phyloP scores from a whole-genome alignment of 2,329 filamentous ascomycete genomes.

The Colletotrichum tamarilloi region DNA sequence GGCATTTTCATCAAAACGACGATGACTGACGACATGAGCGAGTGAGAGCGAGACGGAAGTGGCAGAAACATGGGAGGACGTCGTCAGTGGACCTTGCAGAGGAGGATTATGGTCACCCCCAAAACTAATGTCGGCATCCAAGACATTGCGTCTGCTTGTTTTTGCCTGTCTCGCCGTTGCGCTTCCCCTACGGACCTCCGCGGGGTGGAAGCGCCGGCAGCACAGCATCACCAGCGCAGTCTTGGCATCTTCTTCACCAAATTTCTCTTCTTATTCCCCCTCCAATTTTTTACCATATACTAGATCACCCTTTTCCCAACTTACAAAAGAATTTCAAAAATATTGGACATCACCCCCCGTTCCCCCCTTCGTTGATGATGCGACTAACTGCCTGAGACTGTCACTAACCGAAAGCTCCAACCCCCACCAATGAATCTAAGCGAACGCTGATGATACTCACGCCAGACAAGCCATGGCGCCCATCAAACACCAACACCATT shows the following conservation, averaged over 20 bases:
- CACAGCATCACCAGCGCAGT: neutral
- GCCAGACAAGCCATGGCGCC: constrained; percentile 3
- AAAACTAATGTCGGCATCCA: constrained; percentile 17
- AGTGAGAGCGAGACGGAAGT: neutral
- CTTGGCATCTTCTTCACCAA: constrained; percentile 14
- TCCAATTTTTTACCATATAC: constrained; percentile 22
- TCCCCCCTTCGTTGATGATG: neutral
- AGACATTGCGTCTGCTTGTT: neutral
- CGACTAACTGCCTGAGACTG: neutral
- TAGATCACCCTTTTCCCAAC: constrained; percentile 7
- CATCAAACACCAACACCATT: neutral
- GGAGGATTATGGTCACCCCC: neutral
- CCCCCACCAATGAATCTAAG: neutral
- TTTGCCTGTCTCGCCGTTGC: neutral
- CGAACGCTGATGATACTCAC: neutral
- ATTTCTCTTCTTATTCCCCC: constrained; percentile 11
- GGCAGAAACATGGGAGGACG: neutral
- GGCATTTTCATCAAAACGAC: constrained; percentile 21
- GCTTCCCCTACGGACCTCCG: neutral
- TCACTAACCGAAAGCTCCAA: neutral
- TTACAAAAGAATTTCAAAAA: constrained; percentile 5
- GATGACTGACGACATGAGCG: neutral
- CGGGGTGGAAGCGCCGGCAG: neutral
- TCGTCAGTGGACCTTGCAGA: neutral
- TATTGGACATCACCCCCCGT: neutral